phyloP scores from a whole-genome alignment of 352 stramenopile species.

The Halophytophthora polymorphica region DNA sequence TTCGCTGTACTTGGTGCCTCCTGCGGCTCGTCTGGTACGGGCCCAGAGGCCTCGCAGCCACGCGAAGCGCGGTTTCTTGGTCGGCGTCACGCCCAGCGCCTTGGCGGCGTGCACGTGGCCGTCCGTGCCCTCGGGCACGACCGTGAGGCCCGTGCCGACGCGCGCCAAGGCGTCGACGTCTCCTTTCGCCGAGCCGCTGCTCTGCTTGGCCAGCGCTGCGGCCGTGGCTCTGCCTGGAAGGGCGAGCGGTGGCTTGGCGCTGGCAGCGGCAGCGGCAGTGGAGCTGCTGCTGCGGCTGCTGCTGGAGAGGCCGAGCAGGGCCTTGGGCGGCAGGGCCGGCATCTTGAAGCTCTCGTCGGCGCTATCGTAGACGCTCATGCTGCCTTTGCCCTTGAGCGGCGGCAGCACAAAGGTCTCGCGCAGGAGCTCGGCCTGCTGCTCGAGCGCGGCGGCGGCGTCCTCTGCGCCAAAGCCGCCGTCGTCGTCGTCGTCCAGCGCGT shows the following conservation, averaged over 20 bases:
- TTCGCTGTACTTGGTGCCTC: constrained; percentile 58
- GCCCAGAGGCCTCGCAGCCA: constrained; percentile 36
- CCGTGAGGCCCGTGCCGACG: constrained; percentile 1
- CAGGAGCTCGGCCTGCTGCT: constrained; percentile 75
- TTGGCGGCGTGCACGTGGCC: not conserved
- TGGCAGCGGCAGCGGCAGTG: not conserved
- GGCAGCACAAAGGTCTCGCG: constrained; percentile 77
- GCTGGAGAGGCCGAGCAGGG: constrained; percentile 19
- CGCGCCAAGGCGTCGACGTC: constrained; percentile 1
- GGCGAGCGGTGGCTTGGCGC: constrained; percentile 13
- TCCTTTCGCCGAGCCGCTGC: constrained; percentile 1
- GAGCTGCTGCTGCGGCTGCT: constrained; percentile 10
- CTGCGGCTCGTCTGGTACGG: constrained; percentile 14
- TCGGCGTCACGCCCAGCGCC: constrained; percentile 12
- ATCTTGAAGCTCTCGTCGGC: constrained; percentile 79
- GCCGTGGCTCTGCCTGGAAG: constrained; percentile 16
- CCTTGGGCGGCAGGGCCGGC: constrained; percentile 64
- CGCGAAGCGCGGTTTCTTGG: constrained; percentile 24
- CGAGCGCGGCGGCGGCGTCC: constrained; percentile 62
- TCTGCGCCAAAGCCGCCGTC: constrained; percentile 30
- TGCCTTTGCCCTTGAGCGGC: constrained; percentile 60
- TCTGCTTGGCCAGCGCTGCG: not conserved
- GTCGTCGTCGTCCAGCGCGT: constrained; percentile 76
- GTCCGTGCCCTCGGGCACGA: constrained; percentile 7
- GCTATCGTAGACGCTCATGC: constrained; percentile 51